Percentiles rank a stretch among this genome's conserved stretches.
Conservation (phyloP, 495 filamentous ascomycete species). For the Penicillium flavigenum region DNA sequence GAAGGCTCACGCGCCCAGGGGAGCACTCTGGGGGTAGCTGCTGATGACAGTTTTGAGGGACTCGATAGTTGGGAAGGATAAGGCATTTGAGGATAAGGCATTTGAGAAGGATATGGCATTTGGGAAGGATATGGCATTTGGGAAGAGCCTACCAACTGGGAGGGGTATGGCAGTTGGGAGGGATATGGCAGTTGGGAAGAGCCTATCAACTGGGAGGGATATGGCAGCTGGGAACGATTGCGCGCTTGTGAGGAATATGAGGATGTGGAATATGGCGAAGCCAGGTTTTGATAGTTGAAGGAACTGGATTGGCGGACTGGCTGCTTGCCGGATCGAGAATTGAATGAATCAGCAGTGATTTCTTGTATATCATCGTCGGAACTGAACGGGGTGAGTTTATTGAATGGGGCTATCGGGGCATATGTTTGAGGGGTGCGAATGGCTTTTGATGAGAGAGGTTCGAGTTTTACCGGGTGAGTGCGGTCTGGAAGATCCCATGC, state of each 20-base stretch:
- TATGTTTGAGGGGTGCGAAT: background rate
- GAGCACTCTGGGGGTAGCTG: background rate
- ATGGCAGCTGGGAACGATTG: background rate
- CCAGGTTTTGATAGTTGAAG: background rate
- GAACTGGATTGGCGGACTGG: background rate
- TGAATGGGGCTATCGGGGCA: background rate
- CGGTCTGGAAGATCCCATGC: constrained; percentile 18
- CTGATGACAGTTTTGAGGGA: background rate
- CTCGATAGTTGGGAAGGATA: background rate
- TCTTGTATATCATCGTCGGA: constrained; percentile 29
- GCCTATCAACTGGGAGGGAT: constrained; percentile 5
- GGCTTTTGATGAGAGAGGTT: background rate
- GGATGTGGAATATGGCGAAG: background rate
- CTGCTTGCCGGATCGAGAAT: constrained; percentile 12
- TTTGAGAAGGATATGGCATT: background rate
- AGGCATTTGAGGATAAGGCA: background rate
- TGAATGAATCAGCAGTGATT: constrained; percentile 20
- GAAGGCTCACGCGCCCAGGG: background rate
- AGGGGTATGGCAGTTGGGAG: background rate
- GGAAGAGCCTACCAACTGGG: constrained; percentile 8
- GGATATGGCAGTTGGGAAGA: constrained; percentile 4
- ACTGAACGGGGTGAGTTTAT: background rate
- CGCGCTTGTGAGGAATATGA: background rate
- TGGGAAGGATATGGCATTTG: constrained; percentile 6
- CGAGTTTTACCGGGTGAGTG: constrained; percentile 1